These are phyloP conservation scores for Aureobasidium melanogenum DNA, from an alignment of 2,329 filamentous ascomycete genomes.

Conservation along the genomic window DNA sequence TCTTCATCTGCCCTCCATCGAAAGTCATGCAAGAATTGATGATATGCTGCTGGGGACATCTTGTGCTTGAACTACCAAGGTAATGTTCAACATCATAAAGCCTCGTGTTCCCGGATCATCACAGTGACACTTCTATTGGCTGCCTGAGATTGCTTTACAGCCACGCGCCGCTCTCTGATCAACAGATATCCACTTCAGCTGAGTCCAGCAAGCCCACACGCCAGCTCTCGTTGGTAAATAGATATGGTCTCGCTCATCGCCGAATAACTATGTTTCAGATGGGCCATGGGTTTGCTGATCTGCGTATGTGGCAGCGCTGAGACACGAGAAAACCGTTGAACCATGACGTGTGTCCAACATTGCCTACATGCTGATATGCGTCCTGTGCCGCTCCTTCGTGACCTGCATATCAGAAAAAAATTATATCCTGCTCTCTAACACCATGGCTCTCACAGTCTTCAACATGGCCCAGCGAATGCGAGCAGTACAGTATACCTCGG, in stretches of 20 bases:
- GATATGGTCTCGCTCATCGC: background rate
- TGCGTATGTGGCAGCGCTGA: background rate
- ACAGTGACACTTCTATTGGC: background rate
- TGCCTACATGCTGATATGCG: background rate
- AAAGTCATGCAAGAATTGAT: background rate
- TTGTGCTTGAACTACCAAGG: background rate
- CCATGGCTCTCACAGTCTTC: background rate
- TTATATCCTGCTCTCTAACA: background rate
- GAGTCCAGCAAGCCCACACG: background rate
- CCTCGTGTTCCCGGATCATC: background rate
- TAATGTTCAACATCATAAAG: background rate
- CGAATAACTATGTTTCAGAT: background rate
- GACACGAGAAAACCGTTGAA: conserved; percentile 9
- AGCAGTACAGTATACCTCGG: conserved; percentile 20
- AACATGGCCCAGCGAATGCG: conserved; percentile 19
- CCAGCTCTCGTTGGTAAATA: background rate
- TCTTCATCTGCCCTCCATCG: background rate
- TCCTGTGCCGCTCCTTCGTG: background rate
- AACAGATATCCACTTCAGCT: background rate
- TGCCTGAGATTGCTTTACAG: background rate
- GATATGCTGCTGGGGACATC: background rate
- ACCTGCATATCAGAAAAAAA: conserved; percentile 3
- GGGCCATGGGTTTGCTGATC: background rate
- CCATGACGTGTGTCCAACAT: conserved; percentile 5
- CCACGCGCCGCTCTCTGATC: background rate